These are phyloP conservation scores for Annona squamosa DNA, from an alignment of 164 flowering plant species.

Conservation along the genomic window DNA sequence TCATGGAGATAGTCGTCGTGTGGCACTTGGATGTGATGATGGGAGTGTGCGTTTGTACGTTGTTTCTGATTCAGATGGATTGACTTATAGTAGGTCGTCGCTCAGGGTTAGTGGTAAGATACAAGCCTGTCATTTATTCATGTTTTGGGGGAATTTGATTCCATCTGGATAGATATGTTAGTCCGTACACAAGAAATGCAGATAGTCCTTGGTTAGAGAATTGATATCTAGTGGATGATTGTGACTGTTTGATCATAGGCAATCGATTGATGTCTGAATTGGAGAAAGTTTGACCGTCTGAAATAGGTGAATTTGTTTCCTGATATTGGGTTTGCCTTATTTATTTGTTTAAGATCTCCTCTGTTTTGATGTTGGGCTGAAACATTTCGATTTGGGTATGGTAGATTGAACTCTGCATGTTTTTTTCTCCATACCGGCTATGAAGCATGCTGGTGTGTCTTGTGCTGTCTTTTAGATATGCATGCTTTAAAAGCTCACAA, in stretches of 20 bases:
- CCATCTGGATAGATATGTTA: not conserved
- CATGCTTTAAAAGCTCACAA: not conserved
- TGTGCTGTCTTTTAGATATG: not conserved
- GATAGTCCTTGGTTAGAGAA: not conserved
- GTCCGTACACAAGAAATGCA: not conserved
- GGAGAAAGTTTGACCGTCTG: not conserved
- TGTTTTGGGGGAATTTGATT: slow-evolving; percentile 3
- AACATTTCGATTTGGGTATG: not conserved
- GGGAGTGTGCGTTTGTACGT: slow-evolving; percentile 72
- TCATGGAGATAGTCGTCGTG: slow-evolving; percentile 19
- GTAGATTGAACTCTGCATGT: not conserved
- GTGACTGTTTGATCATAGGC: not conserved
- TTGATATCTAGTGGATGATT: not conserved
- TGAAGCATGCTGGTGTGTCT: not conserved
- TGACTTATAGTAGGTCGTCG: slow-evolving; percentile 52
- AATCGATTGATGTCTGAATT: not conserved
- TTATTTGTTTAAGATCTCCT: not conserved
- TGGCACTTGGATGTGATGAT: slow-evolving; percentile 91
- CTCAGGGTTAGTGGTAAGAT: slow-evolving; percentile 95
- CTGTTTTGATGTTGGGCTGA: not conserved
- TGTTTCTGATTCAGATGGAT: slow-evolving; percentile 43
- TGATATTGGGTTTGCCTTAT: not conserved
- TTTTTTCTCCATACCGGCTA: not conserved
- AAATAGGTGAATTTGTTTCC: too few relatives aligned
- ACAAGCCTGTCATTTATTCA: not conserved